Evolutionary conservation across 2,329 filamentous ascomycete species (phyloP), one percentile per base, ranked within the genome.

Genomic region (Septoria linicola): DNA sequence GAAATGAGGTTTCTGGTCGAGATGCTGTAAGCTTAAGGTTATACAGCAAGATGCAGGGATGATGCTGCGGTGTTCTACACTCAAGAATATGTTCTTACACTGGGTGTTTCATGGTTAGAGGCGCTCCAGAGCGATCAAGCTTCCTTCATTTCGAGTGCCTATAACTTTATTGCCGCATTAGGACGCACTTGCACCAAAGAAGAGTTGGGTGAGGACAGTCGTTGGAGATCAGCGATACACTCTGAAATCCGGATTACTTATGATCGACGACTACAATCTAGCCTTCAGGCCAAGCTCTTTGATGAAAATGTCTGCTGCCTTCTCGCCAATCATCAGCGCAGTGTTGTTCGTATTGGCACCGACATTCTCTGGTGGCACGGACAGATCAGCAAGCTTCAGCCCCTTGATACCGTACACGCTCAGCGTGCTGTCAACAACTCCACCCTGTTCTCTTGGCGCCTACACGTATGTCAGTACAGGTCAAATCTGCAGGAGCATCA

Each of bases 341-440:
- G 73, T 75, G 47, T 75, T 74, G 53, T 73, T 72, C 2, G 74
- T 76, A 55, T 76, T 76, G 1, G 68, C 72, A 6, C 69, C 73
- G 6, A 76, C 72, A 47, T 73, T 73, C 52, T 66, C 60, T 0
- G 72, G 71, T 6, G 65, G 60, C 14, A 72, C 67, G 54, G 60
- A 67, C 57, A 76, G 46, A 68, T 77, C 74, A 2, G 66, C 68
- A 41, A 76, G 54, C 63, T 75, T 76, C 57, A 74, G 57, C 0
- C 65, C 66, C 32, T 49, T 53, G 19, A 68, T 66, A 2, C 70
- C 71, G 59, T 73, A 68, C 5, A 74, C 72, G 48, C 66, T 70
- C 44, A 73, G 54, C 8, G 58, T 57, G 16, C 48, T 56, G 60
- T 73, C 70, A 8, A 73, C 68, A 7, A 73, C 71, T 19, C 71